Base-by-base conservation (phyloP, 2,329 filamentous ascomycete genomes). In the Fusarium pseudocircinatum region DNA sequence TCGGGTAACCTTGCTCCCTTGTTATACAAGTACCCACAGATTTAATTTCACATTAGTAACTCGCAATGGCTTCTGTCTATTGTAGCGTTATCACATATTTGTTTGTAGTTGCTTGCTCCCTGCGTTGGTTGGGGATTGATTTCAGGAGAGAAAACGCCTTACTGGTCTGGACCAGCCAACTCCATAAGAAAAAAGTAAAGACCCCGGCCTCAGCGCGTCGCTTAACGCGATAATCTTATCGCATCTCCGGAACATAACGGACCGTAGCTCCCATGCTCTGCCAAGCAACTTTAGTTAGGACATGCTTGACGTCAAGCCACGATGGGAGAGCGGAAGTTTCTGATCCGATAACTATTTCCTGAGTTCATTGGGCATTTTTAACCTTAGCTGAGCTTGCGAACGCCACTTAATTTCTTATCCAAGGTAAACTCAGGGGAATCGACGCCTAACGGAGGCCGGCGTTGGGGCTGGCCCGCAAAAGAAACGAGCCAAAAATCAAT, bases 391-490 rank as follows among this genome's bases (percentile, higher is more conserved):
- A 18, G 10, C 20, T 22, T 18, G 16, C 10, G 15, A 26, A 30
- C 22, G 26, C 26, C 57, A 53, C 34, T 18, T 20, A 57, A 61
- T 61, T 9, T 56, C 26, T 57, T 6, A 36, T 30, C 36, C n/a
- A 34, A 44, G 59, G 49, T 37, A 20, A 36, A 37, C 7, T 34
- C 32, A 61, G 49, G 49, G 59, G 49, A 13, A 28, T 30, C 16
- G 18, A 30, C 20, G 49, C 30, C 22, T 37, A 37, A 4, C 12
- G 26, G n/a, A 30, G 37, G 14, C 8, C 37, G 37, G 47, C 8
- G 37, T 56, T 43, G 37, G 50, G 50, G n/a, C 49, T 36, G 28
- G 47, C 36, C 49, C 50, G 49, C 39, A 44, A 61, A 57, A 57
- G 24, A 30, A 61, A 37, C 24, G 49, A 34, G 24, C 30, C 28